Evolutionary conservation across 2,329 filamentous ascomycete species (phyloP).

Genomic region (Exserohilum rostratum): DNA sequence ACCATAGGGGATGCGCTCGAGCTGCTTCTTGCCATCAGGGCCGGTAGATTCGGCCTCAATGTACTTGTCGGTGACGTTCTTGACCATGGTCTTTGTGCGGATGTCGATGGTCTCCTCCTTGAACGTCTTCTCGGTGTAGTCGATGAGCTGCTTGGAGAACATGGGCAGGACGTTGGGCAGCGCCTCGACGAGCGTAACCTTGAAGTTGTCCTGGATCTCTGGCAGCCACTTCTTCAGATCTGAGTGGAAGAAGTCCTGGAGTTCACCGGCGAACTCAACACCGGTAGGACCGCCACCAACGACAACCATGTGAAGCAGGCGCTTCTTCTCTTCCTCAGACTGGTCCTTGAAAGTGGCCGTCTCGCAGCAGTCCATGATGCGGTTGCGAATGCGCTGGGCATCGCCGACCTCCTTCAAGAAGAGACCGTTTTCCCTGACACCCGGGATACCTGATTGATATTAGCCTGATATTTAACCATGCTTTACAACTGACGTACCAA

Average conservation of each 20-base stretch:
- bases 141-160: conserved; percentile 98
- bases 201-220: conserved; percentile 92
- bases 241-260: conserved; percentile 98
- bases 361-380: conserved; percentile 99
- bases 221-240: conserved; percentile 98
- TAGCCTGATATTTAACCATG: conserved; percentile 14
- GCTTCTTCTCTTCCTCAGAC: conserved; percentile 82
- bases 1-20: conserved; percentile 86
- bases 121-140: conserved; percentile 99
- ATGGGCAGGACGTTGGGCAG: conserved; percentile 95
- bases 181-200: conserved; percentile 96
- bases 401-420: conserved; percentile 99
- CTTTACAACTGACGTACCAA: conserved; percentile 63
- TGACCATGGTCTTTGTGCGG: conserved; percentile 98
- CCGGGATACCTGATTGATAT: conserved; percentile 70
- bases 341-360: conserved; percentile 99
- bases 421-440: conserved; percentile 92
- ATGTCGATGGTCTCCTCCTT: conserved; percentile 98
- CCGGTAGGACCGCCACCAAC: conserved; percentile 87
- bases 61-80: conserved; percentile 89
- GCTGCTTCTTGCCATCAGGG: conserved; percentile 82
- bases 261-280: conserved; percentile 97
- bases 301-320: conserved; percentile 95
- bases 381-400: conserved; percentile 94
- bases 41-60: conserved; percentile 87